Evolutionary conservation across 2,329 filamentous ascomycete species (phyloP), one percentile per base, ranked within the genome.

Genomic region (Calonectria ilicicola): DNA sequence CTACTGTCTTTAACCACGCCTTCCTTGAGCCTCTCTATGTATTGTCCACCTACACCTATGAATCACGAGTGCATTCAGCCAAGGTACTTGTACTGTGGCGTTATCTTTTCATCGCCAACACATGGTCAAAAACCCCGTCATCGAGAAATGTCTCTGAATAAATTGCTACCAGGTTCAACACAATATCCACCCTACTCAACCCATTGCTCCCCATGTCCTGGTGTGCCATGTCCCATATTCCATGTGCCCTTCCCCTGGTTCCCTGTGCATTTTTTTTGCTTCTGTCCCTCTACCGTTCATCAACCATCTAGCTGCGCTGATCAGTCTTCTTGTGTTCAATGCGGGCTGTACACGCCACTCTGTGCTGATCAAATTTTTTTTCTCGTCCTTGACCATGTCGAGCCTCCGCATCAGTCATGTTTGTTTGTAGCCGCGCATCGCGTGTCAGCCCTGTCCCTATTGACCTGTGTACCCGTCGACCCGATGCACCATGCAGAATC

Each of bases 301-400:
- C 65, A 58, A 58, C 35, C 53, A 17, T 58, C 29, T 32, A n/a
- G 53, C 29, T 27, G 53, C 53, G n/a, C 35, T 21, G n/a, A 38
- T 29, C 53, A 58, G 10, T 35, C n/a, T 49, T 23, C 17, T 69
- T 29, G 27, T 49, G 42, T 56, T 46, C 47, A 63, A 73, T 64
- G 68, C 64, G 75, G 72, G 29, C 53, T 72, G 72, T 72, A 72
- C 73, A 72, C 73, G 76, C 73, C 73, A 77, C 32, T 38, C 67
- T 79, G 76, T 42, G 78, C 74, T 76, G 76, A 78, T 80, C 78
- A 75, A 75, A 21, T 77, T 75, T 73, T 80, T 76, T 58, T 78
- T 77, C 72, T 80, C 76, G 75, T 80, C 76, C 67, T 76, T 78
- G 75, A 68, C 73, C 49, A 70, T 74, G 78, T 73, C 72, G 70